Evolutionary conservation across 2,329 filamentous ascomycete genomes (phyloP), one percentile per base, ranked within the genome.

Genomic region (Fusarium burgessii): DNA sequence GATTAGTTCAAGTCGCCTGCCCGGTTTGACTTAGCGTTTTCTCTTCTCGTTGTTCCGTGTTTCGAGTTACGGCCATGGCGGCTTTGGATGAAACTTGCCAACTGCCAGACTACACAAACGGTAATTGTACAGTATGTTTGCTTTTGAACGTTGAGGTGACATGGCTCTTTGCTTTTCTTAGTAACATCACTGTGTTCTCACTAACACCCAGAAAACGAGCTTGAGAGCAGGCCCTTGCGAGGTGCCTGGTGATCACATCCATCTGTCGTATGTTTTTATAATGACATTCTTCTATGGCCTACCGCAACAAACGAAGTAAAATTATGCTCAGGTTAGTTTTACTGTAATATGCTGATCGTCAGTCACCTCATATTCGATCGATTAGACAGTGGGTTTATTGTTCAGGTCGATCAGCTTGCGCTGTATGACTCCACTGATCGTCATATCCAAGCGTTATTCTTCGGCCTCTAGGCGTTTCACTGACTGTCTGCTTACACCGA

Each of bases 21-120:
- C 46, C 56, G 62, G 62, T 55, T 61, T 6, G 38, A 25, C 33
- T 32, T 61, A 59, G 51, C 49, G 49, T 43, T 45, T 68, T 58
- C 73, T 65, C 65, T 71, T 68, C 54, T 63, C 36, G 62, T 62
- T 49, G 40, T 64, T 52, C 65, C 38, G 43, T 51, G 74, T 76
- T 76, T 76, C 71, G 73, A 72, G 59, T 76, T 76, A 58, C 73
- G 74, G 74, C 69, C 70, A 51, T 52, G 27, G 45, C 55, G 63
- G 54, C 41, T 45, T 32, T 57, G 45, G 42, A 56, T 62, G 56
- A 72, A 66, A 70, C 66, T 45, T 45, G 36, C 41, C 27, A 67
- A 64, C 29, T 66, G 54, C 45, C 35, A 56, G 46, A 55, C 52
- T 45, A 52, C 46, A 49, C 38, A 66, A 58, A 62, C 54, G 54